Base-by-base conservation (phyloP, 257 asterid species). In the Nicotiana benthamiana region DNA sequence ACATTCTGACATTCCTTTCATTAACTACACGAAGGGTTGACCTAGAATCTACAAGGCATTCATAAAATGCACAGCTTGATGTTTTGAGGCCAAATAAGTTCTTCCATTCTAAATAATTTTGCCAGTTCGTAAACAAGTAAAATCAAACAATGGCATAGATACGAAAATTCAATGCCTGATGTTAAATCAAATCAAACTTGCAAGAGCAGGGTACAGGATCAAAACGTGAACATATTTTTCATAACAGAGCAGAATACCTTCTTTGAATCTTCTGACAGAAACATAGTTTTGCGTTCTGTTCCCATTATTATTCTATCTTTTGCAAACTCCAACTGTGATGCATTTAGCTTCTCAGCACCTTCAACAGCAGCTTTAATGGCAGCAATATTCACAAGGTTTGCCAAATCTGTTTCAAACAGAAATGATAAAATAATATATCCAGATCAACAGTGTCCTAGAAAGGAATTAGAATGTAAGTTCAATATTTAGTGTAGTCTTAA, bases 301-400 rank as follows among this genome's bases (percentile, higher is more conserved):
- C 99, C 99, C 99, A 96, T 96, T 40, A 94, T 82, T 85, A 96
- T 96, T 89, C 99, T 89, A 89, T 96, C 99, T 85, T 94, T 96
- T 80, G 99, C 99, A 67, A 89, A 96, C 89, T 96, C 99, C 81
- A 96, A 83, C 85, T 94, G 97, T 36, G 87, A 24, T 40, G 97
- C 87, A 76, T 74, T 90, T 90, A 96, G 77, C 87, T 94, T 94
- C 82, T 96, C 99, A 52, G 96, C 98, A 59, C 98, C 99, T 83
- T 94, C 99, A 79, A 96, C 95, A 59, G 99, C 97, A 59, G 98
- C 99, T 87, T 91, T 94, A 85, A 96, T 91, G 82, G 98, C 98
- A 83, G 99, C 99, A 83, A 93, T 93, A 79, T 94, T 94, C 30
- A 94, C 97, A 92, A 92, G 87, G 85, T 92, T 94, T 27, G 98